phyloP scores from a whole-genome alignment of 345 rosid genomes.

The Lagerstroemia speciosa region DNA sequence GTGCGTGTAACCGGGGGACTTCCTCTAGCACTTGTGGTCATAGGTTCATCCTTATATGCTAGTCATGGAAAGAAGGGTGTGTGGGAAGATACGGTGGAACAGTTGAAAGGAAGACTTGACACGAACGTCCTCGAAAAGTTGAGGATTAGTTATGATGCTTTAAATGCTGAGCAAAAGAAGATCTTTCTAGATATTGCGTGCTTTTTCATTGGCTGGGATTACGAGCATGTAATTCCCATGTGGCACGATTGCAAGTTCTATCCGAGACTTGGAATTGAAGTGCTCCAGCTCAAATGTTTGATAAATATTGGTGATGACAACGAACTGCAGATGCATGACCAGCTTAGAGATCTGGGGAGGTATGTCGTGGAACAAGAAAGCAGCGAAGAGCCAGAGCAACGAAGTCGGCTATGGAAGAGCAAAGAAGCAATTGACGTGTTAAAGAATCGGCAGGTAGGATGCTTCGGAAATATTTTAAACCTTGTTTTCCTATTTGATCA shows the following conservation, averaged over 20 bases:
- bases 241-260: background rate
- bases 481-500: too few relatives aligned
- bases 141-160: too few relatives aligned
- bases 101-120: background rate
- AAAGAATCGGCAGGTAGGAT: background rate
- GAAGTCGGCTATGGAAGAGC: background rate
- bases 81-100: background rate
- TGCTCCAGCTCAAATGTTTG: background rate
- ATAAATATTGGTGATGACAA: background rate
- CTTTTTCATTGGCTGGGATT: too few relatives aligned
- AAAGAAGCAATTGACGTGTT: rapidly evolving
- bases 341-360: conserved; percentile 5
- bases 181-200: too few relatives aligned
- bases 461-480: too few relatives aligned
- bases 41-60: too few relatives aligned
- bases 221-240: background rate
- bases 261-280: background rate
- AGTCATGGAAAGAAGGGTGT: background rate
- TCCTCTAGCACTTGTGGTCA: too few relatives aligned
- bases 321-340: background rate
- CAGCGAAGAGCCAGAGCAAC: background rate
- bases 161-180: too few relatives aligned
- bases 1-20: background rate
- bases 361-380: background rate
- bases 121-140: background rate